phyloP scores from a whole-genome alignment of 2,329 filamentous ascomycete species.

The Xylariaceae sp. region DNA sequence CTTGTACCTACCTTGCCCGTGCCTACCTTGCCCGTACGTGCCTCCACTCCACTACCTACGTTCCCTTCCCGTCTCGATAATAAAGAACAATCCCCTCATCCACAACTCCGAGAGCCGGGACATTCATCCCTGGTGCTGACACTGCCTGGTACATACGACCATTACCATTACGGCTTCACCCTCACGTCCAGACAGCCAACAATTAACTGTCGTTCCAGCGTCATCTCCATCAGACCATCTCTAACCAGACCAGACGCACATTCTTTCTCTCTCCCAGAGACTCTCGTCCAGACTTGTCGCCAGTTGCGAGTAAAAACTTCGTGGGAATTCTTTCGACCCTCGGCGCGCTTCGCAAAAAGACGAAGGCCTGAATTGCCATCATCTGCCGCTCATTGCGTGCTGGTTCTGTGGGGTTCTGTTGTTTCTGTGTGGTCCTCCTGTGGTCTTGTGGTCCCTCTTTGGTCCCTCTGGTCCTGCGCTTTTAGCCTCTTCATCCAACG shows the following conservation, averaged over 20 bases:
- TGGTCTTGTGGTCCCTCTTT: too few species aligned
- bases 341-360: background rate
- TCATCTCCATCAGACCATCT: too few species aligned
- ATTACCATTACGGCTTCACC: conserved; percentile 1
- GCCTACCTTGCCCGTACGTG: background rate
- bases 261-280: too few species aligned
- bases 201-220: too few species aligned
- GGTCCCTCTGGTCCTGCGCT: background rate
- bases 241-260: too few species aligned
- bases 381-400: background rate
- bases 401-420: background rate
- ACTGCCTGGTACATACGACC: background rate
- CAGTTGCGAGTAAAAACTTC: background rate
- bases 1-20: background rate
- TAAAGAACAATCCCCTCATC: conserved; percentile 20
- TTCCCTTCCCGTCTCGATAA: conserved; percentile 8
- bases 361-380: background rate
- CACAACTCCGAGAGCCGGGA: conserved; percentile 19
- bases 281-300: background rate
- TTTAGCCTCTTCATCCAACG: background rate
- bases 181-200: background rate
- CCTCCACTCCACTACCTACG: background rate
- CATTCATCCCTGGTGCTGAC: conserved; percentile 17
- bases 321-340: too few species aligned
- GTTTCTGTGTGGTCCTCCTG: background rate